Conservation (phyloP, 2,329 filamentous ascomycete genomes). For the Stagonosporopsis chrysanthemi region DNA sequence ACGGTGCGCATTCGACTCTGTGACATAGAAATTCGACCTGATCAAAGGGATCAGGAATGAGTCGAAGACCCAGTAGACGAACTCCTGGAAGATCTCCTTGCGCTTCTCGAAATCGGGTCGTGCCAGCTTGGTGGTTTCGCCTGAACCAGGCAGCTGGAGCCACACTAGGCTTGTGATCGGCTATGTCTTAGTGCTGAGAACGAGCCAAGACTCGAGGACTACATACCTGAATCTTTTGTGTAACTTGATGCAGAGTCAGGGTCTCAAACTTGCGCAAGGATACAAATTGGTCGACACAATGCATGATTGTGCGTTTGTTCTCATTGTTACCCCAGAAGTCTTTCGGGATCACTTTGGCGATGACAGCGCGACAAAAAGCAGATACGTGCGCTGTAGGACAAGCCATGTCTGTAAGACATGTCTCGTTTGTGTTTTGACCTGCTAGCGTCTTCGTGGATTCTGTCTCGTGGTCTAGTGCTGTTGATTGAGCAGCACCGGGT, state of each 20-base stretch:
- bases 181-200: constrained; percentile 25
- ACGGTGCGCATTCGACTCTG: constrained; percentile 81
- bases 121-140: constrained; percentile 64
- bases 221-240: constrained; percentile 75
- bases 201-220: constrained; percentile 11
- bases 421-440: constrained; percentile 15
- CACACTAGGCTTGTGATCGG: constrained; percentile 75
- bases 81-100: constrained; percentile 78
- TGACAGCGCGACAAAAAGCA: constrained; percentile 81
- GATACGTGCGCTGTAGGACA: constrained; percentile 75
- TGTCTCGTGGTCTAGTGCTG: constrained; percentile 14
- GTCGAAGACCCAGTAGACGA: constrained; percentile 92
- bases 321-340: constrained; percentile 75
- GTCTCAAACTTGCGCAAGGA: constrained; percentile 80
- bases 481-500: constrained; percentile 16
- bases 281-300: constrained; percentile 79
- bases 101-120: constrained; percentile 78
- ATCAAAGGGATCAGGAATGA: constrained; percentile 88
- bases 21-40: constrained; percentile 89
- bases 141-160: constrained; percentile 67
- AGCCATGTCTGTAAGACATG: constrained; percentile 69
- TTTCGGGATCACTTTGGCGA: constrained; percentile 75
- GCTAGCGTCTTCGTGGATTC: not conserved
- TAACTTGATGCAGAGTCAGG: constrained; percentile 78
- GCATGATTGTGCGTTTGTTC: constrained; percentile 70